phyloP scores from a whole-genome alignment of 805 yeast species.

The Myxozyma sirexii region DNA sequence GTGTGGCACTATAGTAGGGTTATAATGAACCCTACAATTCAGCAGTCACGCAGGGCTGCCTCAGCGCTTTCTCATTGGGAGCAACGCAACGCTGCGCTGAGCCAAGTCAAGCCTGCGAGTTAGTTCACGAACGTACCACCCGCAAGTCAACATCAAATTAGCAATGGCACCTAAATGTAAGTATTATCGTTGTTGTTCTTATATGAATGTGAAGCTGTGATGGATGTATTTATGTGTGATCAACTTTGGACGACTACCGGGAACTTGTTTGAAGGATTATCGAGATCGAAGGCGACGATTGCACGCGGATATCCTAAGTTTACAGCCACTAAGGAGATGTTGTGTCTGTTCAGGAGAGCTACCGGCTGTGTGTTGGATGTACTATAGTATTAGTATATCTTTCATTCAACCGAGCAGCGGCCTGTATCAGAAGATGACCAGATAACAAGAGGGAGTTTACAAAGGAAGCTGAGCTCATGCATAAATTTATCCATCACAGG shows the following conservation, averaged over 20 bases:
- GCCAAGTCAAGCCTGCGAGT: neutral
- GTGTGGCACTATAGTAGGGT: no score
- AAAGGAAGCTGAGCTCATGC: no score
- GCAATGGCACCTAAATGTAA: constrained; percentile 24
- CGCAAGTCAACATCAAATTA: neutral
- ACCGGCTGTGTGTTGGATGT: no score
- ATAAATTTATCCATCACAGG: neutral
- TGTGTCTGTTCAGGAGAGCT: no score
- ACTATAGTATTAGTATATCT: no score
- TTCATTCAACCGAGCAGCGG: no score
- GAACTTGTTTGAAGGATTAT: neutral
- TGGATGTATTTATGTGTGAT: neutral
- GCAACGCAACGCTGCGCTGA: neutral
- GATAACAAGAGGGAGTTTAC: no score
- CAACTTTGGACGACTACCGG: neutral
- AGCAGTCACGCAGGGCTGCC: constrained; percentile 4
- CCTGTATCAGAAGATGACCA: no score
- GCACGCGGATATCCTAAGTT: neutral
- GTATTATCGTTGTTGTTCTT: neutral
- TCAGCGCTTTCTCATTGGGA: neutral
- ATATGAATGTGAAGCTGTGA: neutral
- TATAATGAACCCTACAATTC: neutral
- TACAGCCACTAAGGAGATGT: no score
- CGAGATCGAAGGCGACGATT: neutral
- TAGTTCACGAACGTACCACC: neutral